Evolutionary conservation across 345 rosid genomes (phyloP).

Genomic region (Aquilaria yunnanensis): DNA sequence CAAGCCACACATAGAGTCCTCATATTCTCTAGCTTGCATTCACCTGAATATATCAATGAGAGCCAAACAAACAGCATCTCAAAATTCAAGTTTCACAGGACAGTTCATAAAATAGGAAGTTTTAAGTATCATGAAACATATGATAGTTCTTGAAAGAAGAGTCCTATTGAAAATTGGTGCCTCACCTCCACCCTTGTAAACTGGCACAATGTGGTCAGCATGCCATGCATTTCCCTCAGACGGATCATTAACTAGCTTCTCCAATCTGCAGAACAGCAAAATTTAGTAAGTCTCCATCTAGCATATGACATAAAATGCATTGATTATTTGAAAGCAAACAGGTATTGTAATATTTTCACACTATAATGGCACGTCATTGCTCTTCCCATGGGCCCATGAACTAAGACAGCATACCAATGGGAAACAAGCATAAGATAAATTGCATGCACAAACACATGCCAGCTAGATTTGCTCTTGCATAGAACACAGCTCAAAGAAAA

Average conservation of each 20-base stretch:
- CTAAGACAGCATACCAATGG: no score
- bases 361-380: no score
- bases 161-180: background rate
- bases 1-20: constrained; percentile 93
- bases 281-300: background rate
- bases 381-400: no score
- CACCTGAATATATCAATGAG: constrained; percentile 38
- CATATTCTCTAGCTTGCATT: constrained; percentile 89
- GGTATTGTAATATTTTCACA: no score
- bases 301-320: background rate
- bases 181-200: constrained; percentile 88
- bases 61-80: constrained; percentile 2
- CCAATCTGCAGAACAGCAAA: constrained; percentile 43
- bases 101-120: background rate
- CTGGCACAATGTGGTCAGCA: constrained; percentile 92
- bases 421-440: no score
- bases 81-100: constrained; percentile 4
- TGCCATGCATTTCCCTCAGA: constrained; percentile 91
- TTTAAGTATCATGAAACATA: background rate
- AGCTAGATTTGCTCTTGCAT: no score
- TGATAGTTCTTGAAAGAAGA: background rate
- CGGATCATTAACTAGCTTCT: constrained; percentile 72
- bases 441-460: no score
- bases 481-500: no score
- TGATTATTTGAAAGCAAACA: background rate